These are phyloP conservation scores for Byssochlamys sp. DNA, from an alignment of 2,329 filamentous ascomycete genomes.

Conservation along the genomic window DNA sequence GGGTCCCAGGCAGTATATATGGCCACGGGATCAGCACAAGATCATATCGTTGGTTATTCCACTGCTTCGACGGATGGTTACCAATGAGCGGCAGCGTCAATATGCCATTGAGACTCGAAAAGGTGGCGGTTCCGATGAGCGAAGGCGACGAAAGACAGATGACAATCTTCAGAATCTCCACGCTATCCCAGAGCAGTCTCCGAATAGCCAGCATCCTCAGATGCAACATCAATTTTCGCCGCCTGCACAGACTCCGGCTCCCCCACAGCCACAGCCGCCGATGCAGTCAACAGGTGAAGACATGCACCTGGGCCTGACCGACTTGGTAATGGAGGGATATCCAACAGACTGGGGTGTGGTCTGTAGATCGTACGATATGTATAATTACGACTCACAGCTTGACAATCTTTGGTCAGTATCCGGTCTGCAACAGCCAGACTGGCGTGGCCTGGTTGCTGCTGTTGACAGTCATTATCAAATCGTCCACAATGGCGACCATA, in stretches of 20 bases:
- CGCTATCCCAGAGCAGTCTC: slow-evolving; percentile 7
- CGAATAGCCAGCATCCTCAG: slow-evolving; percentile 21
- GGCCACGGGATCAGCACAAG: slow-evolving; percentile 47
- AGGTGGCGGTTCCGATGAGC: slow-evolving; percentile 32
- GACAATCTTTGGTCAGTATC: slow-evolving; percentile 34
- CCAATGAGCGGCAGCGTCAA: slow-evolving; percentile 49
- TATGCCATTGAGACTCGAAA: slow-evolving; percentile 50
- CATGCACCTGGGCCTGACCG: slow-evolving; percentile 24
- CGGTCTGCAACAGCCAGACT: slow-evolving; percentile 32
- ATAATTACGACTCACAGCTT: slow-evolving; percentile 32
- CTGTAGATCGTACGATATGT: slow-evolving; percentile 26
- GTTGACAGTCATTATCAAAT: slow-evolving; percentile 36
- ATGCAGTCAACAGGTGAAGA: slow-evolving; percentile 13
- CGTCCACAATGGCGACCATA: slow-evolving; percentile 25
- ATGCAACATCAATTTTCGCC: slow-evolving; percentile 7
- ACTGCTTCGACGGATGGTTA: slow-evolving; percentile 49
- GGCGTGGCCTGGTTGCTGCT: slow-evolving; percentile 35
- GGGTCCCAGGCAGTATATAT: slow-evolving; percentile 36
- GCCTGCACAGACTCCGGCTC: slow-evolving; percentile 13
- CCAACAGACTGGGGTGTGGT: slow-evolving; percentile 30
- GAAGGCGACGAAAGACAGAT: slow-evolving; percentile 26
- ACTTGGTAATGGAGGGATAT: slow-evolving; percentile 30
- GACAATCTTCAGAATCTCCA: slow-evolving; percentile 22
- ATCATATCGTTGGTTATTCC: slow-evolving; percentile 51
- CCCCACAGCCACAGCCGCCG: slow-evolving; percentile 13